phyloP scores from a whole-genome alignment of 345 rosid genomes.

The Heritiera fomes region DNA sequence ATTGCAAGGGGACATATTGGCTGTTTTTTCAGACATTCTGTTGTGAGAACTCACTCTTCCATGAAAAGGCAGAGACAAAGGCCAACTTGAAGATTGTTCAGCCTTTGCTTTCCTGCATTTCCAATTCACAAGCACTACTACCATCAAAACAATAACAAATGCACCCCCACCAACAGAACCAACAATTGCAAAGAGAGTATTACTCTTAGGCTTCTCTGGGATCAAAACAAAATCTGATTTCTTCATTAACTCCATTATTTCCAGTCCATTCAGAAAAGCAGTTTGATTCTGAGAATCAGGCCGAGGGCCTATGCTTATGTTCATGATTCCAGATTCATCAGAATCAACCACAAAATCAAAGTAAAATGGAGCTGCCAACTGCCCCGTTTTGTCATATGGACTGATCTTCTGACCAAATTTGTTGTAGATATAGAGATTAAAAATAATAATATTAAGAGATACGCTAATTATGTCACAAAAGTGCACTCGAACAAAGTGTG shows the following conservation, averaged over 20 bases:
- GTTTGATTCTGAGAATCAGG: rapidly evolving
- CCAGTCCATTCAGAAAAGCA: constrained; percentile 58
- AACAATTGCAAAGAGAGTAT: constrained; percentile 18
- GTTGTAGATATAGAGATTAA: constrained; percentile 35
- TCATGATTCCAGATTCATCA: constrained; percentile 40
- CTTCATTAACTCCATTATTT: constrained; percentile 44
- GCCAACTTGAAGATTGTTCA: constrained; percentile 30
- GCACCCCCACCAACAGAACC: constrained; percentile 32
- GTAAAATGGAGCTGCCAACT: constrained; percentile 38
- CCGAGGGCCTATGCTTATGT: constrained; percentile 33
- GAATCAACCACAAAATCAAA: constrained; percentile 45
- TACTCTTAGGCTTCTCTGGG: not conserved
- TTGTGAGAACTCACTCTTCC: not conserved
- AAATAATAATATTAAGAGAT: constrained; percentile 17
- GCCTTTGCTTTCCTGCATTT: constrained; percentile 33
- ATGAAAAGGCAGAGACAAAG: not conserved
- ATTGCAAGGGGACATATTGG: constrained; percentile 22
- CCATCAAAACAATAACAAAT: not conserved
- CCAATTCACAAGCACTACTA: not conserved
- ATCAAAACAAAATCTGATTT: not conserved
- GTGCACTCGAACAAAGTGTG: constrained; percentile 48
- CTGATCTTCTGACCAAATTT: constrained; percentile 21
- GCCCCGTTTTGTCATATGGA: not conserved
- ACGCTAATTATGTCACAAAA: constrained; percentile 47
- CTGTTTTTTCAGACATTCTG: not conserved